Conservation (phyloP, 345 rosid species). For the Brassica incana region DNA sequence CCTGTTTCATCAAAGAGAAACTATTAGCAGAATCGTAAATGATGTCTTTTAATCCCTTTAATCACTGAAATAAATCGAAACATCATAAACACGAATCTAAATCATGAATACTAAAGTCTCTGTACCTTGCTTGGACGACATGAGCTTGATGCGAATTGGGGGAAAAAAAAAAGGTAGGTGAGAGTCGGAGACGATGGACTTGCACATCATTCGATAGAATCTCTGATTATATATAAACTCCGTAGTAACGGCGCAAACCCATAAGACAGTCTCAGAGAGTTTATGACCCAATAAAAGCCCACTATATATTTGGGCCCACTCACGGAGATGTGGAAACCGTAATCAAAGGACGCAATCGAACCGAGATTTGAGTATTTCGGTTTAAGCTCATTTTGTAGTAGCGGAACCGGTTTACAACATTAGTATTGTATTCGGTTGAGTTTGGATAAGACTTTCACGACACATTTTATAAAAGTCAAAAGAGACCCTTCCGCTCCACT, state of each 20-base stretch:
- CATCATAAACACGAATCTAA: background rate
- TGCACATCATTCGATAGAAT: too few species aligned
- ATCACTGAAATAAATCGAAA: background rate
- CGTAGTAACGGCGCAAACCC: too few species aligned
- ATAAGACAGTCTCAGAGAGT: background rate
- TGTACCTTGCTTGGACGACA: conserved; percentile 42
- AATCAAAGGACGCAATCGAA: background rate
- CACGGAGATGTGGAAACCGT: background rate
- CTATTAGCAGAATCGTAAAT: conserved; percentile 10
- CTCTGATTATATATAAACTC: too few species aligned
- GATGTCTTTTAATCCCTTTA: background rate
- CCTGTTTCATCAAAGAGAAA: conserved; percentile 35
- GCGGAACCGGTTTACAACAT: background rate
- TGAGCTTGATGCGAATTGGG: conserved; percentile 27
- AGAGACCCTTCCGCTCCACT: conserved; percentile 10
- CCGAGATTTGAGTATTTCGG: background rate
- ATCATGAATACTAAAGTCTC: background rate
- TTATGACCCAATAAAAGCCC: background rate
- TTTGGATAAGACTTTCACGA: background rate
- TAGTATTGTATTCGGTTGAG: background rate
- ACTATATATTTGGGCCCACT: background rate
- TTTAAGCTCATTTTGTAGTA: too few species aligned
- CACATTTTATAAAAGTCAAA: background rate
- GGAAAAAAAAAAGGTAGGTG: background rate
- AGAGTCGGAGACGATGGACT: conserved; percentile 1